Evolutionary conservation across 139 green algal genomes (phyloP), one percentile per base, ranked within the genome.

Genomic region (Micractinium sp.): DNA sequence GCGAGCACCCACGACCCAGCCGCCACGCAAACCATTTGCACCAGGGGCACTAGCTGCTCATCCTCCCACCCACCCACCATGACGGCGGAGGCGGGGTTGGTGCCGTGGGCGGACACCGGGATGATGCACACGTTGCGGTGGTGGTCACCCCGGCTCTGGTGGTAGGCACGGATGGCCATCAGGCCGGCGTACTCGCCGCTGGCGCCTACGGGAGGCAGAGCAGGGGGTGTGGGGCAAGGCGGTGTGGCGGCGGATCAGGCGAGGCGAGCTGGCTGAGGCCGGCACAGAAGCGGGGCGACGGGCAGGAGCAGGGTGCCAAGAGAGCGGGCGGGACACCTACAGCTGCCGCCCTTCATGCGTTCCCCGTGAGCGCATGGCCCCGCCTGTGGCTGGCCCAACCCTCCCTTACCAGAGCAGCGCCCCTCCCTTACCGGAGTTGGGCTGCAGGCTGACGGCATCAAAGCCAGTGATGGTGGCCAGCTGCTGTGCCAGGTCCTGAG

Each of bases 81-180:
- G 79, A 98, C 95, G 23, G 98, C 98, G 5, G 93, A 97, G 56
- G 98, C 98, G 23, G 98, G 98, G 96, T 99, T 99, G 89, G 97
- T 99, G 85, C 98, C 97, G 93, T 99, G 98, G 14, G 98, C 98
- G 27, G 95, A 98, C 16, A 97, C 95, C 29, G 98, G 98, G 93
- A 99, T 99, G 94, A 99, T 99, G 96, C 98, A 99, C 33, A 99
- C 92, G 88, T 99, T 95, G 88, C 98, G 95, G 91, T 98, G 94
- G 80, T 86, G 61, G 81, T 99, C 96, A 36, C 95, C 96, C 82
- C 94, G 93, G 33, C 93, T 92, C 91, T 96, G 88, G 94, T 99
- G 98, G 95, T 98, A 99, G 7, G 95, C 94, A 56, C 98, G 95
- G 94, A 99, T 99, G 91, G 96, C 94, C 98, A 99, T 99, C 39